Evolutionary conservation across 306 rosid genomes (phyloP), one percentile per base, ranked within the genome.

Genomic region (Acmispon strigosus): DNA sequence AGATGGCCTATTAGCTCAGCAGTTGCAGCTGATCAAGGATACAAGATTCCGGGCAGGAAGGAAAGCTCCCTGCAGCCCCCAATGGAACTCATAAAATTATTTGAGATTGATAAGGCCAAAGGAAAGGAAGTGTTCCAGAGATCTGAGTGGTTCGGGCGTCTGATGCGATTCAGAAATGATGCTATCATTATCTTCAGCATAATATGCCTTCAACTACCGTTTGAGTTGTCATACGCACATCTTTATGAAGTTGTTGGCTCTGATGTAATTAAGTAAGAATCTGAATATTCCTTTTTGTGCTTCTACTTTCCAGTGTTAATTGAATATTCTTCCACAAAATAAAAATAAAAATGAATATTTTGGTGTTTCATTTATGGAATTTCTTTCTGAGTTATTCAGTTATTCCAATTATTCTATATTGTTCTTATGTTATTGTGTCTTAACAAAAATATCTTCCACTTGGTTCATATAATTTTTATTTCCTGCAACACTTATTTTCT

Each of bases 161-260:
- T 94, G 70, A 43, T 83, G 89, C 86, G 99, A 78, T 89, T 94
- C 70, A 84, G 99, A 81, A 94, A 94, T 76, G 96, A 94, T 72
- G 90, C 85, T 52, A 53, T 94, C 45, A 58, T 94, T 65, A 83
- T 94, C 85, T 66, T 89, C 82, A 83, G 97, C 78, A 94, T 89
- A 62, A 86, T 94, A 78, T 94, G 97, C 85, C 97, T 94, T 19
- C 99, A 94, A 85, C 78, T 94, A 67, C 99, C 99, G 0, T 89
- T 94, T 81, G 99, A 91, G 85, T 83, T 94, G 91, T 91, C 96
- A 37, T 94, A 94, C 50, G 99, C 99, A 66, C 96, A 94, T 89
- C 89, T 89, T 75, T 94, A 86, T 20, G 96, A 84, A 85, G 82
- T 87, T 76, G 52, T 84, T 68, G 59, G 22, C 57, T 89, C 88